phyloP scores from a whole-genome alignment of 2,329 filamentous ascomycete species.

The Gaeumannomyces tritici region DNA sequence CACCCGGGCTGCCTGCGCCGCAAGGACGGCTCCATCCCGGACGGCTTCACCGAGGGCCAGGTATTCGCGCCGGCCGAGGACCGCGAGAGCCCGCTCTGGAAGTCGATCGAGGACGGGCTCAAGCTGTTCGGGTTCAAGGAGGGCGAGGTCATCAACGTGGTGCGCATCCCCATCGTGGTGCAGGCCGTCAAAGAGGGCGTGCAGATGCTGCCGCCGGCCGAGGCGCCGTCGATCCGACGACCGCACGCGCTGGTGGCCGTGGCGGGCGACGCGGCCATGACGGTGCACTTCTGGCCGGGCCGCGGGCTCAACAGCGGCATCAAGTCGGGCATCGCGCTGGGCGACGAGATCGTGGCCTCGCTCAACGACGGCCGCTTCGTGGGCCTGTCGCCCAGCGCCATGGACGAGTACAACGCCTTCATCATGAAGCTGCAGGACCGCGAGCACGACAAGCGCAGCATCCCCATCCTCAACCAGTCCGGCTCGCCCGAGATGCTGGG shows the following conservation, averaged over 20 bases:
- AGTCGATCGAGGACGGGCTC: conserved; percentile 23
- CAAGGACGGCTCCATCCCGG: conserved; percentile 17
- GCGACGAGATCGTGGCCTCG: conserved; percentile 24
- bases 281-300: conserved; percentile 26
- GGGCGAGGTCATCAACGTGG: conserved; percentile 23
- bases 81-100: conserved; percentile 19
- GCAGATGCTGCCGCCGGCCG: conserved; percentile 16
- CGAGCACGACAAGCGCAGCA: conserved; percentile 25
- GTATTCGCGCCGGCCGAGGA: conserved; percentile 23
- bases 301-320: conserved; percentile 25
- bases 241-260: conserved; percentile 23
- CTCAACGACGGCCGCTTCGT: conserved; percentile 19
- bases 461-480: conserved; percentile 24
- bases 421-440: conserved; percentile 23
- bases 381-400: conserved; percentile 18
- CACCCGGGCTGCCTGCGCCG: conserved; percentile 20
- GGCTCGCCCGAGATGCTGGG: conserved; percentile 22
- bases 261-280: conserved; percentile 25
- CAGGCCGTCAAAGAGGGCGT: conserved; percentile 22
- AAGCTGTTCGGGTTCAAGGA: conserved; percentile 26
- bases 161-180: conserved; percentile 25
- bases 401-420: conserved; percentile 24
- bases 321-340: conserved; percentile 23
- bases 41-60: conserved; percentile 18
- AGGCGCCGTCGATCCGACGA: conserved; percentile 15